Evolutionary conservation across 2,329 filamentous ascomycete genomes (phyloP), one percentile per base, ranked within the genome.

Genomic region (Cladosporium sp.): DNA sequence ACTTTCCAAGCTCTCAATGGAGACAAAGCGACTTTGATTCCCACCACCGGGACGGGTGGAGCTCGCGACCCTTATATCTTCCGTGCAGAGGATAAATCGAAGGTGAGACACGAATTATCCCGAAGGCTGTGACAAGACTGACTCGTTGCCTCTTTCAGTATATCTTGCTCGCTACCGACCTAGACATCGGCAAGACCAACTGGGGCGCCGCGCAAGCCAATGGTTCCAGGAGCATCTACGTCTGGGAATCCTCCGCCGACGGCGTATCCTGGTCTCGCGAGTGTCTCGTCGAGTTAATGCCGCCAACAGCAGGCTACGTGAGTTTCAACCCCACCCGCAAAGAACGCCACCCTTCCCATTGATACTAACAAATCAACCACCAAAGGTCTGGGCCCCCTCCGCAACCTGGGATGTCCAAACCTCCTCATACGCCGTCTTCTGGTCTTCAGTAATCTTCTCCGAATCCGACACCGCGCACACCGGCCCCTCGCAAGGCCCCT

Each of bases 21-120:
- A 32, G 58, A 41, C 28, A 14, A 18, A 49, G 58, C 41, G 3
- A 60, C 58, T 3, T 10, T 60, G 18, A 60, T 60, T 21, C 58
- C 58, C 4, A 60, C 58, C 3, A 60, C 41, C 11, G 41, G 58
- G n/a, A 60, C 58, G 1, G 58, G 58, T 12, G 58, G 58, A 14
- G 58, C 58, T 21, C 58, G 58, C 10, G 58, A 60, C 32, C 58
- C 58, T n/a, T 60, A 49, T 26, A 60, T 60, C 4, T 60, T 60
- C 28, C 58, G 58, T 14, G 58, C 58, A 14, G 11, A 60, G 21
- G 58, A 60, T 32, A 47, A 60, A 15, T 60, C 58, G 10, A 60
- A 49, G 41, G 58, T 60, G 7, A 24, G 24, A 24, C 24, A 24
- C 24, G 24, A 24, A 24, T 24, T 24, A 24, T 24, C 12, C 7